Base-by-base conservation (phyloP, 1,139 yeast species). In the Tardiomyces blankii region DNA sequence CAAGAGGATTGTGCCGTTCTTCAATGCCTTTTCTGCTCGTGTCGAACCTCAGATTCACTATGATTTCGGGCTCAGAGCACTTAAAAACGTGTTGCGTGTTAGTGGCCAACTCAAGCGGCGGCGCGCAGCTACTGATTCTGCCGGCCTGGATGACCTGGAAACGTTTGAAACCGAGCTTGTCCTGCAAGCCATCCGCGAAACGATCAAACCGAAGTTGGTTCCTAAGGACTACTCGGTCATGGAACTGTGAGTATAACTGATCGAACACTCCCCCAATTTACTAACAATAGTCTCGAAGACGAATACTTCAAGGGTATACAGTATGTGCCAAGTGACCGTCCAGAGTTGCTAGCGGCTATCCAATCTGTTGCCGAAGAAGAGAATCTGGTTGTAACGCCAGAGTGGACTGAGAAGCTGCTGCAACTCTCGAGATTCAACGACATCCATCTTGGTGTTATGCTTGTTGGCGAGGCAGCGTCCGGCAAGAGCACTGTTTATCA, bases 41-140 rank as follows among this genome's bases (percentile, higher is more conserved):
- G 63, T 78, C 11, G 21, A 14, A 12, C 35, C 53, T 0, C 96
- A 87, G 57, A 57, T 65, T 2, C 97, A 89, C 60, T 91, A 91
- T 57, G 96, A 91, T 57, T 91, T 91, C 70, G 96, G 97, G 0
- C 67, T 89, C 40, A 71, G 96, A 49, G 81, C 95, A 0, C 62
- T 89, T 47, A 89, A 88, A 58, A 72, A 78, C 41, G 77, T 82
- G 0, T 63, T 89, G 40, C 62, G 69, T 3, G 72, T 73, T 47
- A 79, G 89, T 55, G 89, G 91, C 0, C 55, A 60, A 14, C 59
- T 77, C 3, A 72, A 69, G 49, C 59, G 77, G 43, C 38, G 44
- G 11, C 43, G 44, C 14, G 25, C 49, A 3, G 44, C 39, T 13
- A 35, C 33, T 5, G 48, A 44, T 6, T 39, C 28, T 7, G 19